Evolutionary conservation across 2,329 filamentous ascomycete genomes (phyloP).

Genomic region (Xylariales sp.): DNA sequence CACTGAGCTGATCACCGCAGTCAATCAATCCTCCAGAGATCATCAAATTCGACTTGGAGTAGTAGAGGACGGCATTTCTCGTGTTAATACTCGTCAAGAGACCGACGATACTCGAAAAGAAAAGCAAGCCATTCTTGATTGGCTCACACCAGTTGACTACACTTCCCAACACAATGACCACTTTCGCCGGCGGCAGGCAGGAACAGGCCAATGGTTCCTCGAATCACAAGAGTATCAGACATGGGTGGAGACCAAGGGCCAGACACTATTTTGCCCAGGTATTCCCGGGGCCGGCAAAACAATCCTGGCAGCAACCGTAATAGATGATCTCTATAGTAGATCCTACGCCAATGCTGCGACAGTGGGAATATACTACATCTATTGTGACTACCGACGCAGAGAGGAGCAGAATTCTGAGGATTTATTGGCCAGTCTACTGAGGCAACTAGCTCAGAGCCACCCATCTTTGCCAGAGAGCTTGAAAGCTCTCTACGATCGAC

Average conservation of each 20-base stretch:
- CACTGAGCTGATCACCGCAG: too few relatives aligned
- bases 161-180: slow-evolving; percentile 34
- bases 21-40: too few relatives aligned
- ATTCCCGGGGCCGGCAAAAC: slow-evolving; percentile 25
- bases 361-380: slow-evolving; percentile 38
- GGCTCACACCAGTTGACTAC: slow-evolving; percentile 34
- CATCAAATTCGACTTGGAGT: too few relatives aligned
- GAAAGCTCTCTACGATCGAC: neutral
- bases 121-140: slow-evolving; percentile 25
- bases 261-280: slow-evolving; percentile 36
- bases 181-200: slow-evolving; percentile 29
- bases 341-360: slow-evolving; percentile 16
- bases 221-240: slow-evolving; percentile 26
- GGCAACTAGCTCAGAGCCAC: slow-evolving; percentile 26
- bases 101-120: neutral
- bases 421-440: slow-evolving; percentile 31
- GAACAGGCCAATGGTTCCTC: slow-evolving; percentile 42
- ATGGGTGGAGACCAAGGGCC: slow-evolving; percentile 22
- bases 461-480: neutral
- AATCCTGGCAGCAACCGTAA: slow-evolving; percentile 27
- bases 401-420: slow-evolving; percentile 30
- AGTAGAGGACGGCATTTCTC: too few relatives aligned
- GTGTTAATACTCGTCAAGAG: neutral
- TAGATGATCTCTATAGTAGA: slow-evolving; percentile 31
- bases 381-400: slow-evolving; percentile 36